Base-by-base conservation (phyloP, 202 grass and related monocot species). In the Brachypodium distachyon region DNA sequence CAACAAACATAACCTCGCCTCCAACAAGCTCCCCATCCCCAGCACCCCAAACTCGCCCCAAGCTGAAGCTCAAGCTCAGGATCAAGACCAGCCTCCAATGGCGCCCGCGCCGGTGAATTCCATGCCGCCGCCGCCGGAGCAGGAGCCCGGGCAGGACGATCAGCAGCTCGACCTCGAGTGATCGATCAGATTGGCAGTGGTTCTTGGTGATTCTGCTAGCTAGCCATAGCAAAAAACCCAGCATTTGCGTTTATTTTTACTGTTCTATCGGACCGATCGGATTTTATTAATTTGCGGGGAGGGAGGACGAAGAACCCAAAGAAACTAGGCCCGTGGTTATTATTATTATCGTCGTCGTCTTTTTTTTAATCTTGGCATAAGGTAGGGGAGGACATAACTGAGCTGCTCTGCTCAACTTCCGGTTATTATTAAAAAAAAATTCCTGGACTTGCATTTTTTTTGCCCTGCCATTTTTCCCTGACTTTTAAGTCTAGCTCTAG, bases 1-100 rank as follows among this genome's bases (percentile, higher is more conserved):
- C 86, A 93, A 97, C 81, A 97, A 97, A 78, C 88, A 97, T 71
- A 93, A 73, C 81, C 90, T 97, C 18, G 94, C 88, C n/a, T n/a
- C n/a, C n/a, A n/a, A n/a, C n/a, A n/a, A n/a, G n/a, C n/a, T n/a
- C n/a, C n/a, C n/a, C n/a, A n/a, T n/a, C n/a, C n/a, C n/a, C n/a
- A n/a, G n/a, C n/a, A n/a, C n/a, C n/a, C n/a, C n/a, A n/a, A n/a
- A n/a, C n/a, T n/a, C n/a, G n/a, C n/a, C n/a, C n/a, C n/a, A n/a
- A n/a, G n/a, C n/a, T n/a, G n/a, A n/a, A n/a, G n/a, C n/a, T n/a
- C n/a, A n/a, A n/a, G n/a, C n/a, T n/a, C n/a, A n/a, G n/a, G n/a
- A n/a, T n/a, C n/a, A n/a, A n/a, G n/a, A n/a, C n/a, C n/a, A n/a
- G n/a, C n/a, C n/a, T n/a, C n/a, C n/a, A n/a, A n/a, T 80, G 57